Percentiles rank a stretch among this genome's conserved stretches.
Evolutionary conservation across 2,329 filamentous ascomycete genomes (phyloP).

Genomic region (Penicillium paneum): DNA sequence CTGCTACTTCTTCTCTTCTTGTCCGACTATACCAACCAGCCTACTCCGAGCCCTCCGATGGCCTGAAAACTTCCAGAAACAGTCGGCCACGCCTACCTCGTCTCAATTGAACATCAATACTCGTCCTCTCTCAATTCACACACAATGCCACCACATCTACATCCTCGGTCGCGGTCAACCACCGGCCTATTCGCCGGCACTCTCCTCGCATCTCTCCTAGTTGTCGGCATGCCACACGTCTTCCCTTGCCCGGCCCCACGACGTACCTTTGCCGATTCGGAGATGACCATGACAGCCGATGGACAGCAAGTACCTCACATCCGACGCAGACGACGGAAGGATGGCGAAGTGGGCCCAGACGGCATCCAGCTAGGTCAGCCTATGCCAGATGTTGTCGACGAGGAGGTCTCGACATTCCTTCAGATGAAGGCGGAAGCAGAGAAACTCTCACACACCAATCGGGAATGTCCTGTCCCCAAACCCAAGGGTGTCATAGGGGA

Average conservation of each 20-base stretch:
- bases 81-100: conserved; percentile 15
- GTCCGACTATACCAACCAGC: background rate
- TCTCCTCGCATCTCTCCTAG: conserved; percentile 81
- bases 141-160: conserved; percentile 77
- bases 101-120: conserved; percentile 12
- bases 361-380: conserved; percentile 14
- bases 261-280: conserved; percentile 69
- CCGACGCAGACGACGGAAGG: conserved; percentile 37
- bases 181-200: conserved; percentile 95
- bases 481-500: conserved; percentile 74
- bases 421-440: conserved; percentile 43
- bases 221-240: conserved; percentile 84
- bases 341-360: conserved; percentile 21
- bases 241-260: conserved; percentile 86
- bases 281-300: conserved; percentile 41
- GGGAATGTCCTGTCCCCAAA: conserved; percentile 91
- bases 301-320: conserved; percentile 43
- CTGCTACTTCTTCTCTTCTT: background rate
- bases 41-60: conserved; percentile 17
- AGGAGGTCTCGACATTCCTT: conserved; percentile 46
- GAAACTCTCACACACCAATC: conserved; percentile 46
- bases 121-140: conserved; percentile 7
- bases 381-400: conserved; percentile 25
- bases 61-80: conserved; percentile 17
- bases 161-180: conserved; percentile 89